phyloP scores from a whole-genome alignment of 2,329 filamentous ascomycete genomes.

The Xylaria sp. region DNA sequence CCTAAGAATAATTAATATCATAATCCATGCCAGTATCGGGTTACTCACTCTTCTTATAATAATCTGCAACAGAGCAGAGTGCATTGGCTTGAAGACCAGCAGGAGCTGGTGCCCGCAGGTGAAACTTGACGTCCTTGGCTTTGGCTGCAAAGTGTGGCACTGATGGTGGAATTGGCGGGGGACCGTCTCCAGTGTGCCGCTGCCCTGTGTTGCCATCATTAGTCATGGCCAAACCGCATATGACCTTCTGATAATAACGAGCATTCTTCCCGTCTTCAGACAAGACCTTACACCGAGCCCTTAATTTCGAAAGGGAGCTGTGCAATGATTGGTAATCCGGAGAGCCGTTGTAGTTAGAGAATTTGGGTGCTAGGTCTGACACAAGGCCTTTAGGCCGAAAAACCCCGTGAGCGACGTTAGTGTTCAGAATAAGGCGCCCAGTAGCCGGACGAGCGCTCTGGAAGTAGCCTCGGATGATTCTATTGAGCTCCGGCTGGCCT shows the following conservation, averaged over 20 bases:
- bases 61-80: constrained; percentile 48
- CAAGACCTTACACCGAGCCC: constrained; percentile 28
- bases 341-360: neutral
- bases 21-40: neutral
- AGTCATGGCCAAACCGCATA: constrained; percentile 38
- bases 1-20: constrained; percentile 31
- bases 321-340: constrained; percentile 3
- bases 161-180: constrained; percentile 35
- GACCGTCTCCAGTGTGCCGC: neutral
- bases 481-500: constrained; percentile 40
- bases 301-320: constrained; percentile 31
- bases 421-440: constrained; percentile 59
- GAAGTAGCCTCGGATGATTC: constrained; percentile 59
- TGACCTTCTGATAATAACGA: constrained; percentile 31
- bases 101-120: constrained; percentile 35
- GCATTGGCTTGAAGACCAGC: constrained; percentile 36
- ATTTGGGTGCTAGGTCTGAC: constrained; percentile 41
- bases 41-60: constrained; percentile 51
- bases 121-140: constrained; percentile 43
- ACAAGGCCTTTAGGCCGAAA: constrained; percentile 52
- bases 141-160: constrained; percentile 35
- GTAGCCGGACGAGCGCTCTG: constrained; percentile 60
- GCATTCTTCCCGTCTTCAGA: constrained; percentile 29
- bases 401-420: constrained; percentile 59
- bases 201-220: constrained; percentile 42